phyloP scores from a whole-genome alignment of 192 early-diverging fungal species.

The Obelidium mucronatum region DNA sequence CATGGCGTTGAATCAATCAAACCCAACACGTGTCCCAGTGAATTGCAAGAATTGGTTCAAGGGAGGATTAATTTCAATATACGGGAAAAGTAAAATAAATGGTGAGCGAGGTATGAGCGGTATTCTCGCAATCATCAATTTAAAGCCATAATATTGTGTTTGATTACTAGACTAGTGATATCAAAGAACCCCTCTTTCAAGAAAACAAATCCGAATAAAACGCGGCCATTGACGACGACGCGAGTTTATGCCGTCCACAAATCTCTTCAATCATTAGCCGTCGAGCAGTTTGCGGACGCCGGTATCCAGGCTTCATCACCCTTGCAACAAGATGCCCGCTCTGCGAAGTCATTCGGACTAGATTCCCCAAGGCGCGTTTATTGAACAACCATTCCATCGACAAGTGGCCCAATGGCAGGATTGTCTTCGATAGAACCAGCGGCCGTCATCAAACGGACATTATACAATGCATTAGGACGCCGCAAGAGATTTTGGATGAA shows the following conservation, averaged over 20 bases:
- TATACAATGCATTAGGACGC: constrained; percentile 65
- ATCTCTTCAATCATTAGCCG: constrained; percentile 54
- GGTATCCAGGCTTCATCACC: constrained; percentile 59
- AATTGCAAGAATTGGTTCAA: background rate
- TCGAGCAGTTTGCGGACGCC: constrained; percentile 52
- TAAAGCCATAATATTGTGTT: too few species aligned
- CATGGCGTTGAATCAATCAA: constrained; percentile 16
- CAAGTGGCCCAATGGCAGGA: constrained; percentile 67
- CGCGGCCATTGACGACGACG: constrained; percentile 35
- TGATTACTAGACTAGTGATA: too few species aligned
- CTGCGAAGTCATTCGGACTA: constrained; percentile 77
- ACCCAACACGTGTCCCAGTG: background rate
- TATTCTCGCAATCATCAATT: too few species aligned
- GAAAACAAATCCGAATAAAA: constrained; percentile 22
- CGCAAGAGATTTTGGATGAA: constrained; percentile 69
- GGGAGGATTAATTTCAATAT: background rate
- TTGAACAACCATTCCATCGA: constrained; percentile 78
- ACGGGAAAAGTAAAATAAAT: background rate
- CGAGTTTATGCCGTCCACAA: constrained; percentile 43
- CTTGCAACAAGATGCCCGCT: constrained; percentile 67
- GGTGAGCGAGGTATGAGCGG: too few species aligned
- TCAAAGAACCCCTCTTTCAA: background rate
- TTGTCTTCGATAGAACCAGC: constrained; percentile 1
- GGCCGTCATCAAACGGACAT: constrained; percentile 65
- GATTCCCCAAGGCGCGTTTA: constrained; percentile 67